phyloP scores from a whole-genome alignment of 257 asterid species.

The Scutellaria minor region DNA sequence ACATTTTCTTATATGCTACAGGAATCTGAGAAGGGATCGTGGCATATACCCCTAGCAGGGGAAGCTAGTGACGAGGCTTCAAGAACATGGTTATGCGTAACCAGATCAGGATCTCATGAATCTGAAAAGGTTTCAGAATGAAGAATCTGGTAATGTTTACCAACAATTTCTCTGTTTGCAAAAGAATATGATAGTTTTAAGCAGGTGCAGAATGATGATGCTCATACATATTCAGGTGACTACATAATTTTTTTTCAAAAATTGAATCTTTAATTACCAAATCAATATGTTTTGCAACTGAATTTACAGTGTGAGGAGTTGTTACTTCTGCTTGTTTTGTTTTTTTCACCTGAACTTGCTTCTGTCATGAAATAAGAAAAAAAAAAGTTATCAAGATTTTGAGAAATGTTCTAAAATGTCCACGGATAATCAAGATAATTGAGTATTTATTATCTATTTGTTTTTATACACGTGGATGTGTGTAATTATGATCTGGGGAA shows the following conservation, averaged over 20 bases:
- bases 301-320: not conserved
- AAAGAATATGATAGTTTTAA: not conserved
- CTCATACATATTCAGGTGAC: not conserved
- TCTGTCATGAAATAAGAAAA: too few relatives aligned
- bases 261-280: not conserved
- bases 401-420: too few relatives aligned
- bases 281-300: not conserved
- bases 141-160: conserved; percentile 6
- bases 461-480: too few relatives aligned
- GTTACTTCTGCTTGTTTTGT: not conserved
- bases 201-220: not conserved
- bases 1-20: not conserved
- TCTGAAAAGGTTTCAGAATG: conserved; percentile 28
- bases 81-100: conserved; percentile 79
- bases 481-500: too few relatives aligned
- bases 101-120: conserved; percentile 45
- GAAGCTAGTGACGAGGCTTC: conserved; percentile 62
- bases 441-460: too few relatives aligned
- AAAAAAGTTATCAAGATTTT: too few relatives aligned
- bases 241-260: not conserved
- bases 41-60: conserved; percentile 85
- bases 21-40: conserved; percentile 80
- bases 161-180: not conserved
- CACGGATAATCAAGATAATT: too few relatives aligned
- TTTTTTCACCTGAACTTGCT: too few relatives aligned